A percentile compares a stretch with the other conserved stretches of the same genome.
Conservation (phyloP, 495 filamentous ascomycete genomes). For the Filosporella fistucella region DNA sequence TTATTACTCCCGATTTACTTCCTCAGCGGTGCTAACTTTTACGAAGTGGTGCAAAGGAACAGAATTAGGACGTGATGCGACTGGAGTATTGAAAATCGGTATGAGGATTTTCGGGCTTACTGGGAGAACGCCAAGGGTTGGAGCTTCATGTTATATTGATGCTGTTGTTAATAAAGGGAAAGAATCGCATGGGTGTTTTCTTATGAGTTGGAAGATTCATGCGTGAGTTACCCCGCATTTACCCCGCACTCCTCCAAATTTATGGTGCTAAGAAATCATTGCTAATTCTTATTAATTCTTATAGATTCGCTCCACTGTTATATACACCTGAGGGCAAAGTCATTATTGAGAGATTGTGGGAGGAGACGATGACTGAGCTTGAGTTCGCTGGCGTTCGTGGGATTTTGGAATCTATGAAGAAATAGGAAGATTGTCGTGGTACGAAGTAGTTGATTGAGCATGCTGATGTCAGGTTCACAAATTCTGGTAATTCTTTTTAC, state of each 20-base stretch:
- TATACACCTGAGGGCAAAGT: constrained; percentile 34
- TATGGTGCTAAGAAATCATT: background rate
- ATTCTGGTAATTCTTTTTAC: too few relatives aligned
- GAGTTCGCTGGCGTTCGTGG: constrained; percentile 31
- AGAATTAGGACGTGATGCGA: constrained; percentile 28
- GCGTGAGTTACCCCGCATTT: constrained; percentile 28
- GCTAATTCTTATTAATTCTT: background rate
- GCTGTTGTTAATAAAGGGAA: constrained; percentile 34
- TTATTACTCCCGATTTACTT: too few relatives aligned
- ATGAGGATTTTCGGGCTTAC: constrained; percentile 22
- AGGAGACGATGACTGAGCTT: constrained; percentile 40
- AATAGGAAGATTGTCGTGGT: too few relatives aligned
- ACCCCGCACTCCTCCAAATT: background rate
- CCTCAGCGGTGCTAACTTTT: too few relatives aligned
- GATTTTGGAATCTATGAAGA: constrained; percentile 27
- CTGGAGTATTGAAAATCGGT: constrained; percentile 11
- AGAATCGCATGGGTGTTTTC: constrained; percentile 38
- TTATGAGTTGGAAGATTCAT: constrained; percentile 36
- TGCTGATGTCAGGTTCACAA: too few relatives aligned
- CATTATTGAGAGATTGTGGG: constrained; percentile 33
- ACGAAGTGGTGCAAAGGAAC: constrained; percentile 40
- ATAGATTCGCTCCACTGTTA: constrained; percentile 8
- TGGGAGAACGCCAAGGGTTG: constrained; percentile 27
- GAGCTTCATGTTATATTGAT: constrained; percentile 37
- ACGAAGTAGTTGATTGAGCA: too few relatives aligned